Conservation (phyloP, 495 filamentous ascomycete genomes). For the Hypoxylon trugodes region DNA sequence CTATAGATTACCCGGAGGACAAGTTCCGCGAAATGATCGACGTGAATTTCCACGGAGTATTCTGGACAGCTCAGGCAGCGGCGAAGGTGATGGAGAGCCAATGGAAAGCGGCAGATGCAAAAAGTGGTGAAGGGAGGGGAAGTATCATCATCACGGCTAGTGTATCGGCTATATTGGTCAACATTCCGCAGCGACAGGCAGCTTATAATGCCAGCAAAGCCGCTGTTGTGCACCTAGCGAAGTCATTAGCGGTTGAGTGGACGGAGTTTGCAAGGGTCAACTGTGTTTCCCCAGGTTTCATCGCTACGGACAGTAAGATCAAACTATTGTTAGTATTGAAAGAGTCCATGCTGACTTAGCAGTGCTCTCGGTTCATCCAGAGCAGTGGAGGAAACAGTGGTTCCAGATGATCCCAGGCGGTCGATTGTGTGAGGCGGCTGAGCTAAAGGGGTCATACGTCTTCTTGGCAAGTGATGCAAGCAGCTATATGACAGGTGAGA, state of each 20-base stretch:
- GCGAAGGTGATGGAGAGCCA: constrained; percentile 75
- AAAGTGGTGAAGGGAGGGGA: constrained; percentile 66
- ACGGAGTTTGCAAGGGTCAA: constrained; percentile 66
- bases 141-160: constrained; percentile 63
- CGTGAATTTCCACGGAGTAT: constrained; percentile 78
- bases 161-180: constrained; percentile 70
- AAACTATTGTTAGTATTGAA: not conserved
- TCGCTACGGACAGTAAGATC: constrained; percentile 42
- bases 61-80: constrained; percentile 73
- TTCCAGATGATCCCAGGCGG: constrained; percentile 35
- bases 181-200: constrained; percentile 69
- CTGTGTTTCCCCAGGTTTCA: constrained; percentile 62
- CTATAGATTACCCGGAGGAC: constrained; percentile 69
- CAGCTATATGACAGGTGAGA: constrained; percentile 43
- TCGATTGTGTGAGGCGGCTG: constrained; percentile 62
- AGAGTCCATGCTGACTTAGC: constrained; percentile 9
- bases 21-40: constrained; percentile 74
- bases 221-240: constrained; percentile 66
- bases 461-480: constrained; percentile 70
- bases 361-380: constrained; percentile 40
- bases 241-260: constrained; percentile 62
- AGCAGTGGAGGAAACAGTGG: constrained; percentile 38
- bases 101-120: too few species aligned
- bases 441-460: constrained; percentile 74
- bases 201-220: constrained; percentile 71